A percentile compares a stretch with the other conserved stretches of the same genome.
phyloP scores from a whole-genome alignment of 805 yeast genomes.

The Saturnispora gosingensis region DNA sequence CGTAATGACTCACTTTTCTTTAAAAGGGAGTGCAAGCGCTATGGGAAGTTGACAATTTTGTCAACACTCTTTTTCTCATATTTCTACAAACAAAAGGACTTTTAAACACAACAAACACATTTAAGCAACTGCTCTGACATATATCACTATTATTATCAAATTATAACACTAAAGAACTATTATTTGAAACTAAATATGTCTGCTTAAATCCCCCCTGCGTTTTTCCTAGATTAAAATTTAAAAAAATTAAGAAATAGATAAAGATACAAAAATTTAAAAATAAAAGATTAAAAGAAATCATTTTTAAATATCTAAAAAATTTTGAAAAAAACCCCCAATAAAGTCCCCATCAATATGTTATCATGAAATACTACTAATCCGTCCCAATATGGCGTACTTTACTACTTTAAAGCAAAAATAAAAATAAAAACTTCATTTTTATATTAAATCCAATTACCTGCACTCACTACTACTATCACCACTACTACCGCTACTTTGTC shows the following conservation, averaged over 20 bases:
- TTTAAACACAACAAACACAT: not conserved
- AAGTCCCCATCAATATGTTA: not conserved
- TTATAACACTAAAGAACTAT: not conserved
- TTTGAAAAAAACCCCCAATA: not conserved
- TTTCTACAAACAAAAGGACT: not conserved
- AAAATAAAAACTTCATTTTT: not conserved
- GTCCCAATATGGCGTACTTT: constrained; percentile 3
- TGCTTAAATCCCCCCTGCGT: constrained; percentile 5
- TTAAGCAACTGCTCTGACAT: constrained; percentile 8
- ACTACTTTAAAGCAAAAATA: not conserved
- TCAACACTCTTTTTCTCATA: not conserved
- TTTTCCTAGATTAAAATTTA: not conserved
- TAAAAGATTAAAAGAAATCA: not conserved
- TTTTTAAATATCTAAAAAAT: not conserved
- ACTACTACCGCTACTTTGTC: constrained; percentile 5
- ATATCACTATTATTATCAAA: not conserved
- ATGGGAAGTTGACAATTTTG: not conserved
- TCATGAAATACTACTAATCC: not conserved
- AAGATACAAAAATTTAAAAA: constrained; percentile 7
- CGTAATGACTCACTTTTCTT: constrained; percentile 1
- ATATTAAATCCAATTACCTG: not conserved
- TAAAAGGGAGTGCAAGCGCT: not conserved
- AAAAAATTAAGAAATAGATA: constrained; percentile 5
- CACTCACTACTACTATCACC: not conserved
- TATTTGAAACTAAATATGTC: constrained; percentile 2